A percentile compares a stretch with the other conserved stretches of the same genome.
phyloP scores from a whole-genome alignment of 345 rosid species.

The Rhizophora mangle region DNA sequence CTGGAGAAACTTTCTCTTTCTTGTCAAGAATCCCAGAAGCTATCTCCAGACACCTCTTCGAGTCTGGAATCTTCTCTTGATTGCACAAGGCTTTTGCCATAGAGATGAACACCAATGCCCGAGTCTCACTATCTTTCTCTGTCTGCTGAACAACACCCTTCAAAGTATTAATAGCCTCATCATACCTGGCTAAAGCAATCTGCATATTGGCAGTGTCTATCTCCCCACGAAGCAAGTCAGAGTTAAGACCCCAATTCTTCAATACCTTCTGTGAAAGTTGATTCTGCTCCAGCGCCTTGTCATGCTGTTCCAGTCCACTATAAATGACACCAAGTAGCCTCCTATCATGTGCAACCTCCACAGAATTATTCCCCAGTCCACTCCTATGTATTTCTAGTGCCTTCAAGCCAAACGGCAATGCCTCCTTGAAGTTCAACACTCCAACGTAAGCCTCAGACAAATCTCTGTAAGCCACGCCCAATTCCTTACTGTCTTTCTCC shows the following conservation, averaged over 20 bases:
- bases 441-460: constrained; percentile 80
- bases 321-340: constrained; percentile 84
- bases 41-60: constrained; percentile 74
- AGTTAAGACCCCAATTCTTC: constrained; percentile 73
- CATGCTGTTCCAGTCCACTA: constrained; percentile 80
- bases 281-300: constrained; percentile 86
- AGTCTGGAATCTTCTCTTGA: constrained; percentile 62
- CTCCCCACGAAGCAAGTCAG: constrained; percentile 71
- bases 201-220: constrained; percentile 90
- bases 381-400: constrained; percentile 73
- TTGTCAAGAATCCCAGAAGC: constrained; percentile 79
- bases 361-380: constrained; percentile 67
- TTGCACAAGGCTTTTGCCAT: constrained; percentile 77
- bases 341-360: constrained; percentile 84
- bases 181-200: constrained; percentile 75
- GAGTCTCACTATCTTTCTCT: constrained; percentile 65
- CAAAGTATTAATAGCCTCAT: constrained; percentile 66
- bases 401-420: constrained; percentile 62
- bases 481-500: constrained; percentile 69
- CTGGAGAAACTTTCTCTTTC: constrained; percentile 59
- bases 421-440: constrained; percentile 81
- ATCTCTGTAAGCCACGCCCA: constrained; percentile 70
- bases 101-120: constrained; percentile 71
- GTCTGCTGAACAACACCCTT: constrained; percentile 62
- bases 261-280: constrained; percentile 65